These are phyloP conservation scores for Berkeleyomyces rouxiae DNA, from an alignment of 2,329 filamentous ascomycete genomes.

Conservation along the genomic window DNA sequence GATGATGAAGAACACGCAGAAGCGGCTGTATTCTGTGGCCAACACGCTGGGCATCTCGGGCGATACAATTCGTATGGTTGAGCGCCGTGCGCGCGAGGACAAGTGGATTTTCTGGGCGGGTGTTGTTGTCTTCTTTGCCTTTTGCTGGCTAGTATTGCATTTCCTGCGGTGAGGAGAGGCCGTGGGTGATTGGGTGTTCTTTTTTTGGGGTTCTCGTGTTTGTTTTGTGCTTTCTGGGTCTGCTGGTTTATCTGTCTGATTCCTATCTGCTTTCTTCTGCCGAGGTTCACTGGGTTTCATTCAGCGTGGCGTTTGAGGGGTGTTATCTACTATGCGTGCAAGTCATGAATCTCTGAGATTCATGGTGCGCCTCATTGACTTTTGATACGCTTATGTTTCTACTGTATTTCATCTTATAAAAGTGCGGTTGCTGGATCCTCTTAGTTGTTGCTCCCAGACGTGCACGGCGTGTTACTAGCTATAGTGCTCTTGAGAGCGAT, in stretches of 20 bases:
- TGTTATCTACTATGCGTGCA: neutral
- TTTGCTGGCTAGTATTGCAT: conserved; percentile 82
- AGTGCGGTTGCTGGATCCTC: neutral
- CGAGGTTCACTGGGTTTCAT: neutral
- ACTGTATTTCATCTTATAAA: neutral
- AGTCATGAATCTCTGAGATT: no score
- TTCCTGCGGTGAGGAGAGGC: conserved; percentile 48
- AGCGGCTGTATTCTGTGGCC: conserved; percentile 75
- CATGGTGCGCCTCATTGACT: no score
- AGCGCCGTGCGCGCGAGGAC: conserved; percentile 78
- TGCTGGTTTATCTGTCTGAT: conserved; percentile 9
- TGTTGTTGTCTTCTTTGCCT: conserved; percentile 70
- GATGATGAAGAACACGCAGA: conserved; percentile 88
- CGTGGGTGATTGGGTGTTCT: conserved; percentile 10
- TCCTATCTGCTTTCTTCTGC: conserved; percentile 7
- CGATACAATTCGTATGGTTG: conserved; percentile 94
- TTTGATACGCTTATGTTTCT: neutral
- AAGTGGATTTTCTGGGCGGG: conserved; percentile 96
- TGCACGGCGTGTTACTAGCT: neutral
- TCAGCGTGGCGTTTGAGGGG: conserved; percentile 13
- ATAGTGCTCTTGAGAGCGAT: conserved; percentile 23
- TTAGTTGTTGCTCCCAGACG: neutral
- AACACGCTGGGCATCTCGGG: conserved; percentile 88
- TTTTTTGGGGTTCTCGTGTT: conserved; percentile 5
- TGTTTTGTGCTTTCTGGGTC: conserved; percentile 14